Evolutionary conservation across 768 basidiomycete genomes (phyloP).

Genomic region (Pleurotus platypus): DNA sequence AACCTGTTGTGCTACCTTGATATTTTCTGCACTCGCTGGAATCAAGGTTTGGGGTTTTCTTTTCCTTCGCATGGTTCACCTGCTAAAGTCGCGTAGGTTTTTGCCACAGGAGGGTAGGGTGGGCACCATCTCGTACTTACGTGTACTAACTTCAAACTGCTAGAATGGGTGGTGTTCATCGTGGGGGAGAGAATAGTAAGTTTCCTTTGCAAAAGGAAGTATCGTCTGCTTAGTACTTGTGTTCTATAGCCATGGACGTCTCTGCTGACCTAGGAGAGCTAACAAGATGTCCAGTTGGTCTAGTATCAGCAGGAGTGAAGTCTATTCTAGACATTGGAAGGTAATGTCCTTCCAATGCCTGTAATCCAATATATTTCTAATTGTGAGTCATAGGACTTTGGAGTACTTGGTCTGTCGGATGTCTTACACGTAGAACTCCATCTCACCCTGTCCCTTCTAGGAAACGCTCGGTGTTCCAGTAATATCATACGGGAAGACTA

Average conservation of each 20-base stretch:
- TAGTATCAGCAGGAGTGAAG: slow-evolving; percentile 93
- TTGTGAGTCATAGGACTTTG: background rate
- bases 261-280: slow-evolving; percentile 94
- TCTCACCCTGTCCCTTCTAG: slow-evolving; percentile 31
- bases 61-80: background rate
- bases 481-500: slow-evolving; percentile 66
- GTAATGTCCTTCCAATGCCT: slow-evolving; percentile 23
- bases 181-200: slow-evolving; percentile 45
- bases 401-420: background rate
- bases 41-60: slow-evolving; percentile 58
- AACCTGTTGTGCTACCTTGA: slow-evolving; percentile 70
- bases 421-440: too few relatives aligned
- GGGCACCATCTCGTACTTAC: background rate
- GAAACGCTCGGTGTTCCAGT: slow-evolving; percentile 96
- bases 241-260: slow-evolving; percentile 77
- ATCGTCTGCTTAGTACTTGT: background rate
- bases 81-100: slow-evolving; percentile 46
- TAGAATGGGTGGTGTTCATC: slow-evolving; percentile 81
- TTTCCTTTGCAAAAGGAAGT: background rate
- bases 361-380: background rate
- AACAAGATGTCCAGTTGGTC: slow-evolving; percentile 82
- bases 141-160: background rate
- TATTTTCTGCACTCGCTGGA: slow-evolving; percentile 76
- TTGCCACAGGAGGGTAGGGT: slow-evolving; percentile 87
- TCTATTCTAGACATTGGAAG: slow-evolving; percentile 91